Evolutionary conservation across 441 rosid genomes (phyloP), one percentile per base, ranked within the genome.

Genomic region (Erysimum cheiri): DNA sequence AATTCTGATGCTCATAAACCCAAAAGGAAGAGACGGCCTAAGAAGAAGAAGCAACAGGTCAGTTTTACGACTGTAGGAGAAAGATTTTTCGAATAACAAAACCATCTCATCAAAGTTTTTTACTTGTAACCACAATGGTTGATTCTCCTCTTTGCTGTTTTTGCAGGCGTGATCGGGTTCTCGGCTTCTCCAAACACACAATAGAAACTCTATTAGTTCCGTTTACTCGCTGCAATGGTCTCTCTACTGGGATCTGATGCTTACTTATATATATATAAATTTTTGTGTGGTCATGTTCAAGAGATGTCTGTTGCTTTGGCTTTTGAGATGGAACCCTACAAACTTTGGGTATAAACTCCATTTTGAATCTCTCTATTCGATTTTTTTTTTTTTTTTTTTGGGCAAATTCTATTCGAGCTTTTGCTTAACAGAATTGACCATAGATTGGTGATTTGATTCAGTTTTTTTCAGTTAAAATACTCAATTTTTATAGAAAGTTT

Each of bases 1-100:
- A 91, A 89, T 71, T 92, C 99, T 41, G 99, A 95, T 83, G 95
- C 98, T 39, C 88, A 80, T 64, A 95, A 91, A 81, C 99, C 96
- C 32, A 83, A 88, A 65, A 85, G 98, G 73, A 95, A 95, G 87
- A 88, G 99, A 80, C 85, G 97, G 59, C 95, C 96, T 35, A 95
- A 91, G 84, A 95, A 88, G 95, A 92, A 87, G 84, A 92, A 82
- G 79, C 90, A 90, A 53, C 84, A 88, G 89, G 78, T 62, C 22
- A 69, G 65, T 61, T 22, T 3, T 0, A 22, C 1, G 11, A 37
- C 19, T 35, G 9, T 15, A 10, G 29, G 44, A 58, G 10, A 59
- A n/a, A 39, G 10, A 37, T 58, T 17, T 19, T 58, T 37, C 22
- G 6, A 11, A 37, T 6, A 12, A 39, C 17, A 52, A 50, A 50